Evolutionary conservation across 2,329 filamentous ascomycete species (phyloP), one percentile per base, ranked within the genome.

Genomic region (Paracoccidioides brasiliensis): DNA sequence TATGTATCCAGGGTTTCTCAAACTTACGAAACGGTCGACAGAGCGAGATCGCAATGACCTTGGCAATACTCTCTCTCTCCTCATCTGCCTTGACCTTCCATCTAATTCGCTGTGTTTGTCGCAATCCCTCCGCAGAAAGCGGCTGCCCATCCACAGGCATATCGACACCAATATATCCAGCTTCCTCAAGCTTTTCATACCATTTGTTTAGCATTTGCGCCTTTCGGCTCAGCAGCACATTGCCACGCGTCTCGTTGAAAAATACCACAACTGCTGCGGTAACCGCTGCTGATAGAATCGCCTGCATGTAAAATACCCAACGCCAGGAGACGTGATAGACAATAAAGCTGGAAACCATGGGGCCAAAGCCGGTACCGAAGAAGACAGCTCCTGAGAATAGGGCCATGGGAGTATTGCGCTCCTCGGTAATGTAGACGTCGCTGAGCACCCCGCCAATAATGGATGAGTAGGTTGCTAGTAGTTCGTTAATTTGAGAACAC

Each of bases 361-460:
- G 90, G 0, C 90, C 90, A 0, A 85, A 72, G 0, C 89, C 89
- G 0, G 89, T 94, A 0, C 89, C 91, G 8, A 85, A 77, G 0
- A 96, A 73, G 0, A 89, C 90, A 3, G 78, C 76, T 0, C 85
- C 88, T n/a, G 85, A 86, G 68, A 95, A 96, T 0, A 95, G 67
- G 0, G 88, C 85, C 91, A 96, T 95, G 0, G 90, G 87, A 0
- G 85, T 89, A 63, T 96, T 95, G 38, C 91, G 78, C 46, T 87
- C 83, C 57, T 86, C 74, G 8, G 87, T 82, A 50, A 84, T 80
- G 72, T 90, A 95, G 57, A 95, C 80, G 65, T 96, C 90, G 52
- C 86, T 85, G 43, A 96, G 85, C 3, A 96, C 86, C 3, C 90
- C 90, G n/a, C 90, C 90, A 0, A 95, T 85, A 78, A 95, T 90